Evolutionary conservation across 108 stramenopile species (phyloP).

Genomic region (Skeletonema marinoi): DNA sequence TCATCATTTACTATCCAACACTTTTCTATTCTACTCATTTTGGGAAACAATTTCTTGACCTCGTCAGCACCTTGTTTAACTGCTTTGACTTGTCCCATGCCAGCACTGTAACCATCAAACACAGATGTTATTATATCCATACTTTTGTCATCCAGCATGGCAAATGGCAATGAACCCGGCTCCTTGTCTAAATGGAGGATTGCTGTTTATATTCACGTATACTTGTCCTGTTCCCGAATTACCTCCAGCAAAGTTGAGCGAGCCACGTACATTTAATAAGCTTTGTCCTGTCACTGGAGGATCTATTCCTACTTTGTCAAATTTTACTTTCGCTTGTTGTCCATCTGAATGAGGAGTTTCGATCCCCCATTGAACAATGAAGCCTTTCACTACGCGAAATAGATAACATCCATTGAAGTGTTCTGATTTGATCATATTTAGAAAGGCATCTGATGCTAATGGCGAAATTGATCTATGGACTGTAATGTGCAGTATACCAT

Average conservation of each 20-base stretch:
- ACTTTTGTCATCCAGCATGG: conserved; percentile 21
- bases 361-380: conserved; percentile 47
- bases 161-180: conserved; percentile 42
- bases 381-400: conserved; percentile 39
- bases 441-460: conserved; percentile 38
- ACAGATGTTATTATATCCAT: conserved; percentile 36
- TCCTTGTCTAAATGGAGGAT: conserved; percentile 38
- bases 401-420: conserved; percentile 43
- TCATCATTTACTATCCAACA: conserved; percentile 28
- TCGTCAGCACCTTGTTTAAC: conserved; percentile 35
- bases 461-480: conserved; percentile 38
- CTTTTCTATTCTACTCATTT: conserved; percentile 49
- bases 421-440: conserved; percentile 21
- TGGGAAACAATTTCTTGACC: conserved; percentile 38
- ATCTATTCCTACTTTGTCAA: conserved; percentile 35
- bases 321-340: background rate
- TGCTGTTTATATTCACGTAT: conserved; percentile 29
- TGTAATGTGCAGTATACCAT: conserved; percentile 24
- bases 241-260: conserved; percentile 44
- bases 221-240: conserved; percentile 40
- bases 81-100: conserved; percentile 42
- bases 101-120: conserved; percentile 36
- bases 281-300: conserved; percentile 9
- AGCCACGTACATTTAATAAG: conserved; percentile 37
- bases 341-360: conserved; percentile 8